Base-by-base conservation (phyloP, 2,329 filamentous ascomycete genomes). In the Aspergillus ruber region DNA sequence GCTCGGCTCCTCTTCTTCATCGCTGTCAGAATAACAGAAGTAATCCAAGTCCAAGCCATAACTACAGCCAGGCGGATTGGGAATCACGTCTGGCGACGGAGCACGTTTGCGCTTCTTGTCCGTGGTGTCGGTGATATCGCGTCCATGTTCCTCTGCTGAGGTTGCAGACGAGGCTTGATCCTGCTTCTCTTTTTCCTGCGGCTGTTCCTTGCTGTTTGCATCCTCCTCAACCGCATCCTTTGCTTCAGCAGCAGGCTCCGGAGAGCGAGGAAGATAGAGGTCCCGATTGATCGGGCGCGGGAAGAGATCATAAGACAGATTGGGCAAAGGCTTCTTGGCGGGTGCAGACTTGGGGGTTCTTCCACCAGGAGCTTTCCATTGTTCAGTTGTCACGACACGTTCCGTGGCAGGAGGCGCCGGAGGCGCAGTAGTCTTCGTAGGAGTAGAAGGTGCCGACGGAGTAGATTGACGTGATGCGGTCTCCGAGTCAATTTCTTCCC, bases 41-140 rank as follows among this genome's bases (percentile, higher is more conserved):
- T 69, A 73, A 15, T 65, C 59, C 21, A 63, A 50, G 43, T 70
- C 57, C 56, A 74, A 53, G 9, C 71, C 70, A 56, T 71, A 74
- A 43, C 70, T 70, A 25, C 53, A 58, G 9, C 66, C 68, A 12
- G 56, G 49, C 7, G 70, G 70, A 47, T 72, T 71, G 4, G 70
- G 70, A 43, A 73, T 73, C 12, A 61, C 50, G 36, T 71, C 64
- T 15, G 68, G 70, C 32, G 67, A 67, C 4, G 61, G 61, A n/a
- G 59, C 56, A 9, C 68, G 64, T 52, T 69, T 70, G 48, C 69
- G 68, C 56, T 72, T 72, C 47, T 61, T 64, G 20, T 56, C 46
- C 27, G 29, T 29, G 13, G 36, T 39, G 10, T 39, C 36, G 23
- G 33, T 46, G 13, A 45, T 15, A 6, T 51, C 29, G 23, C 21